These are phyloP conservation scores for Fusarium lyarnte DNA, from an alignment of 2,329 filamentous ascomycete species.

Conservation along the genomic window DNA sequence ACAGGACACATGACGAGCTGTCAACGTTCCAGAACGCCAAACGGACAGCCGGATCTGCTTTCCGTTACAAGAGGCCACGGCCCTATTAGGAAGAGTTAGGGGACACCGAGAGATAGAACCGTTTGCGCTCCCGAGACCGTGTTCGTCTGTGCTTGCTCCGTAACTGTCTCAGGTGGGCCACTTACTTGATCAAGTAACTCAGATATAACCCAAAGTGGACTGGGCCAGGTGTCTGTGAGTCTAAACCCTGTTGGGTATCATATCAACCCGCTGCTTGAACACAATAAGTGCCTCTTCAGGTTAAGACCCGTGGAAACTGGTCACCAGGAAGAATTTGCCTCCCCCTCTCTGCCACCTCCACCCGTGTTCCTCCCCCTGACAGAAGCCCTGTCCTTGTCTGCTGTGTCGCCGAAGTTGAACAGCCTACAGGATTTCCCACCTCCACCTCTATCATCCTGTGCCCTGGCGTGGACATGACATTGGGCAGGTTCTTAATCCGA, in stretches of 20 bases:
- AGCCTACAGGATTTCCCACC: constrained; percentile 20
- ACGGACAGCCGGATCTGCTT: constrained; percentile 20
- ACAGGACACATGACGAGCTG: constrained; percentile 30
- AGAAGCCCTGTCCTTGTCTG: constrained; percentile 40
- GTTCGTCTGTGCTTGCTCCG: constrained; percentile 26
- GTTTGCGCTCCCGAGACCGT: constrained; percentile 29
- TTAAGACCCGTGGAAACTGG: constrained; percentile 37
- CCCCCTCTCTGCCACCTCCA: constrained; percentile 43
- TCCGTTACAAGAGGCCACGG: constrained; percentile 7
- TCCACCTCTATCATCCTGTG: constrained; percentile 11
- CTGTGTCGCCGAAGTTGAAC: constrained; percentile 30
- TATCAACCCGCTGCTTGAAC: constrained; percentile 24
- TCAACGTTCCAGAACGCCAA: constrained; percentile 40
- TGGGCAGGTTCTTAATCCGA: constrained; percentile 20
- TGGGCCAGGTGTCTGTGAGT: rapidly evolving
- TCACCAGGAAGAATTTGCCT: constrained; percentile 44
- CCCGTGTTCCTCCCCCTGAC: constrained; percentile 42
- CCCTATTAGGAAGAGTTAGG: constrained; percentile 18
- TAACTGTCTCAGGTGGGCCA: constrained; percentile 5
- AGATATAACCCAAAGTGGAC: constrained; percentile 17
- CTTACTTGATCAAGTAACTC: constrained; percentile 17
- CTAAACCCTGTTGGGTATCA: constrained; percentile 25
- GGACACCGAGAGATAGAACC: constrained; percentile 26
- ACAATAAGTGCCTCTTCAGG: constrained; percentile 41
- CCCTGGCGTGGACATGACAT: constrained; percentile 16